phyloP scores from a whole-genome alignment of 73 alveolate genomes.

The Paramecium octaurelia region DNA sequence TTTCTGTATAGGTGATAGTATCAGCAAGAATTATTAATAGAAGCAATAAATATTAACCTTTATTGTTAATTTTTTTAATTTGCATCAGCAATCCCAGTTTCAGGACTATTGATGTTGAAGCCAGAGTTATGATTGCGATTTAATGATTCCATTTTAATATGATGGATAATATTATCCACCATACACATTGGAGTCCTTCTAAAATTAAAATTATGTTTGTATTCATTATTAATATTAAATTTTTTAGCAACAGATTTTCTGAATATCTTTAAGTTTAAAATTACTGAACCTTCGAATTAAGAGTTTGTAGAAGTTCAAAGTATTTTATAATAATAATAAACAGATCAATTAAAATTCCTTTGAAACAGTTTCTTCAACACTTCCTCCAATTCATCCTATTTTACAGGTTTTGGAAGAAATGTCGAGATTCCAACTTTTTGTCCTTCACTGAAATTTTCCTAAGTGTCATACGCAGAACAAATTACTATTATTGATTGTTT shows the following conservation, averaged over 20 bases:
- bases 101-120: background rate
- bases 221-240: background rate
- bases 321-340: background rate
- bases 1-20: background rate
- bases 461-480: conserved; percentile 17
- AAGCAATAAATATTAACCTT: background rate
- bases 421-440: background rate
- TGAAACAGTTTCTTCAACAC: background rate
- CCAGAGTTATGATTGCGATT: background rate
- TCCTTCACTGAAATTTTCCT: background rate
- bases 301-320: background rate
- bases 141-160: background rate
- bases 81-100: background rate
- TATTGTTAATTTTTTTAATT: background rate
- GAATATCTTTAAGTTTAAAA: background rate
- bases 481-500: background rate
- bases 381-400: background rate
- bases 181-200: background rate
- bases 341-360: background rate
- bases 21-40: background rate
- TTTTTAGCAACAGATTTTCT: background rate
- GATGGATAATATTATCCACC: background rate
- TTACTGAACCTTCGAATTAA: background rate
- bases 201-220: background rate
- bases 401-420: background rate